Base-by-base conservation (phyloP, 352 stramenopile species). In the Elongisporangium undulatum region DNA sequence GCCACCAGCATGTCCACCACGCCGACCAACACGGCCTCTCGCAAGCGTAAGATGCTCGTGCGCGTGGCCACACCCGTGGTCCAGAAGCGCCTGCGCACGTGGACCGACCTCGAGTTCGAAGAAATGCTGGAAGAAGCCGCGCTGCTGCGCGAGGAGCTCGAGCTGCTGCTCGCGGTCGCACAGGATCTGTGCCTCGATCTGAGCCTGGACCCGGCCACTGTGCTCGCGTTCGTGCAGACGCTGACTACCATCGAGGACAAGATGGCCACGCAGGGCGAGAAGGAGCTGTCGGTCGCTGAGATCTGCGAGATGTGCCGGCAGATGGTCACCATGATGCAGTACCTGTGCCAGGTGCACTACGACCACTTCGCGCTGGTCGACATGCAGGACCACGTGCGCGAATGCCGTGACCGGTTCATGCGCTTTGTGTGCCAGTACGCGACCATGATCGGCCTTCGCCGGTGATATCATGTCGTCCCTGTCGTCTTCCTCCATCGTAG, bases 371-470 rank as follows among this genome's bases (percentile, higher is more conserved):
- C 75, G 16, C 61, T 89, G 34, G 62, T 91, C 39, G 82, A 91
- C 53, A 91, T 91, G 82, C 82, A 91, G 54, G 77, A 87, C 39
- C 68, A 85, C 59, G 65, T 91, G 24, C 69, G 71, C 38, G 75
- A 78, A 39, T 89, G 74, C 62, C 82, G 79, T 39, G 76, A 89
- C 66, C 75, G 74, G 55, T 88, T 88, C 62, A 88, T 89, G 82
- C 77, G 78, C 56, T 91, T 91, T 62, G 75, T 89, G 48, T 85
- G 77, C 67, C 80, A 87, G 64, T 81, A 91, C 71, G 79, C 77
- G 26, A 53, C 67, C 51, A 87, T 89, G 63, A 73, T 91, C 65
- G 79, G 82, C 0, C 79, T 91, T 29, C 64, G 61, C 49, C 51
- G 51, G 24, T 76, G 16, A 64, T n/a, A 39, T 38, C 38, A 24